phyloP scores from a whole-genome alignment of 768 basidiomycete genomes.

The Suillus paluster region DNA sequence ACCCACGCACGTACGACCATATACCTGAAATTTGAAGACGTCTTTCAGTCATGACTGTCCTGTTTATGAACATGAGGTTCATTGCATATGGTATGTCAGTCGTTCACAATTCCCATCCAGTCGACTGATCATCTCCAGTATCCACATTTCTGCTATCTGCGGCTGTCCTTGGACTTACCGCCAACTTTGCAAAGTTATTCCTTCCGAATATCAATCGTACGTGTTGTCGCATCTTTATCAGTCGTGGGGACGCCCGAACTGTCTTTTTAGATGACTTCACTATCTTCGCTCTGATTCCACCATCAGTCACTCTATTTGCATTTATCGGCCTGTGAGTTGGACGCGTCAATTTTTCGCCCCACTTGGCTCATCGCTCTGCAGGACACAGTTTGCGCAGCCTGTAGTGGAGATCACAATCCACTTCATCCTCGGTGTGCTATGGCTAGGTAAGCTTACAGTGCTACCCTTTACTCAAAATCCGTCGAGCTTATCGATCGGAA shows the following conservation, averaged over 20 bases:
- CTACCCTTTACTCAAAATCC: background rate
- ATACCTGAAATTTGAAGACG: constrained; percentile 6
- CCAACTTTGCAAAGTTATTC: constrained; percentile 70
- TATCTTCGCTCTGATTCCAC: constrained; percentile 68
- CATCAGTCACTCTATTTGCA: constrained; percentile 65
- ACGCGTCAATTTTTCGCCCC: background rate
- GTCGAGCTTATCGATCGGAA: constrained; percentile 15
- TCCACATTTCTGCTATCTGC: constrained; percentile 43
- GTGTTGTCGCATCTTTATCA: constrained; percentile 24
- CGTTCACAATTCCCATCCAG: constrained; percentile 3
- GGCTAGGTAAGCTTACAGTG: constrained; percentile 60
- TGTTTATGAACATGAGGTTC: constrained; percentile 60
- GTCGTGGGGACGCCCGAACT: background rate
- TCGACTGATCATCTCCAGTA: constrained; percentile 30
- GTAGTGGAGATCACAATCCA: constrained; percentile 58
- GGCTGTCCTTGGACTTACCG: constrained; percentile 68
- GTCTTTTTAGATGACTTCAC: constrained; percentile 62
- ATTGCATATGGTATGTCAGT: constrained; percentile 51
- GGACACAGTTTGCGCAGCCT: constrained; percentile 74
- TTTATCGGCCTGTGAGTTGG: constrained; percentile 60
- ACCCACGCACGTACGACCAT: background rate
- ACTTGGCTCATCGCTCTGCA: constrained; percentile 30
- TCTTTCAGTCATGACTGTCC: constrained; percentile 54
- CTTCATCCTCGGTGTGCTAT: constrained; percentile 62
- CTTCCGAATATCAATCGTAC: constrained; percentile 67